A percentile compares a stretch with the other conserved stretches of the same genome.
These are phyloP conservation scores for Syncephalis fuscata DNA, from an alignment of 371 early-diverging fungal species.

Conservation along the genomic window DNA sequence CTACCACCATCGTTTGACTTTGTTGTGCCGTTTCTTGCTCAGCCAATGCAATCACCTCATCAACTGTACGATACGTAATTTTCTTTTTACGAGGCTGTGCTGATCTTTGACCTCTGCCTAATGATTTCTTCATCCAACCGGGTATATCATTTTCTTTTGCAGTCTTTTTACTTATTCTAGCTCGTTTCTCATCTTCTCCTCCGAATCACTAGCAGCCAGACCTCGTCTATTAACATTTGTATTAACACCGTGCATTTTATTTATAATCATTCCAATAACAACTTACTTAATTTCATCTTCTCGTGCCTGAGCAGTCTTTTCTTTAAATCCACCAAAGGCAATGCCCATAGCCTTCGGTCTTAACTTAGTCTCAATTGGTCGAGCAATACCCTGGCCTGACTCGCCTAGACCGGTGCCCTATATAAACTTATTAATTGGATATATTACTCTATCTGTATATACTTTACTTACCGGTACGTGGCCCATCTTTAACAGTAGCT, in stretches of 20 bases:
- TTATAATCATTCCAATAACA: constrained; percentile 4
- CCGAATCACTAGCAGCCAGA: neutral
- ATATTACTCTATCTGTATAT: neutral
- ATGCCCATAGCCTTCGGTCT: constrained; percentile 74
- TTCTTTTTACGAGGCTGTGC: constrained; percentile 21
- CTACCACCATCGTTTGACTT: constrained; percentile 47
- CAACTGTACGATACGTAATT: constrained; percentile 51
- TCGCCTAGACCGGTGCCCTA: constrained; percentile 61
- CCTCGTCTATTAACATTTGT: neutral
- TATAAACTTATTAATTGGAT: too few relatives aligned
- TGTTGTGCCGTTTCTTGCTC: constrained; percentile 9
- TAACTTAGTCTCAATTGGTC: constrained; percentile 71
- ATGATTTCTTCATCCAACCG: constrained; percentile 11
- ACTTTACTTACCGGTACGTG: constrained; percentile 2
- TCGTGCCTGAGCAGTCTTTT: constrained; percentile 33
- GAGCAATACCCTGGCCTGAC: constrained; percentile 65
- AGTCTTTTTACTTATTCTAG: too few relatives aligned
- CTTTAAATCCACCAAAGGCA: constrained; percentile 55
- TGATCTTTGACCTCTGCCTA: constrained; percentile 9
- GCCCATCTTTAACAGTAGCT: constrained; percentile 6
- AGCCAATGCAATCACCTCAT: constrained; percentile 30
- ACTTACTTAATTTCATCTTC: constrained; percentile 20
- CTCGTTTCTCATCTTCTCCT: neutral
- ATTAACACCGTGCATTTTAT: neutral
- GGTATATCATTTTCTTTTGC: constrained; percentile 3